Conservation (phyloP, 306 rosid genomes). For the Cucurbita moschata region DNA sequence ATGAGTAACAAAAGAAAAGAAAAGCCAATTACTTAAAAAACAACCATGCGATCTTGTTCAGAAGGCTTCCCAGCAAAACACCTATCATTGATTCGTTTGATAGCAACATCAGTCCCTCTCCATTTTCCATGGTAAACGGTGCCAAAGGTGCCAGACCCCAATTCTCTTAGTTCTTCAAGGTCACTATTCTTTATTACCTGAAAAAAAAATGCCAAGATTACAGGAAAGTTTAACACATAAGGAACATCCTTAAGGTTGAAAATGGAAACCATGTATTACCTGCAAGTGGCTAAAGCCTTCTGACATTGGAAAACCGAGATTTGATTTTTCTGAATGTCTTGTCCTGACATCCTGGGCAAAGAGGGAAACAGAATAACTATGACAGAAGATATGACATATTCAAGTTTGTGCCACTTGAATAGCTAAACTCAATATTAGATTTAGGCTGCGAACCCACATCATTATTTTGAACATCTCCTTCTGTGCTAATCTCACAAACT, state of each 20-base stretch:
- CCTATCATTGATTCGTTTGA: constrained; percentile 77
- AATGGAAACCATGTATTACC: constrained; percentile 24
- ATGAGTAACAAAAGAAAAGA: not conserved
- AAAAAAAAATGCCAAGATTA: not conserved
- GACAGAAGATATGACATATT: not conserved
- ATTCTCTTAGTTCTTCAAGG: constrained; percentile 72
- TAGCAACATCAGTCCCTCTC: constrained; percentile 94
- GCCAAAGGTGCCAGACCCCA: constrained; percentile 85
- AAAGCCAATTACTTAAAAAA: constrained; percentile 4
- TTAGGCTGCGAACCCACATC: constrained; percentile 12
- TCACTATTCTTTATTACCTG: constrained; percentile 72
- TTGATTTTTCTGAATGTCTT: constrained; percentile 34
- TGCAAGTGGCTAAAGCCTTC: constrained; percentile 61
- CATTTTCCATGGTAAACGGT: constrained; percentile 94
- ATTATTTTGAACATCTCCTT: constrained; percentile 18
- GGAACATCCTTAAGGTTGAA: not conserved
- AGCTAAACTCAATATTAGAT: constrained; percentile 30
- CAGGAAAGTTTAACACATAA: not conserved
- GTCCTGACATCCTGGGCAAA: constrained; percentile 39
- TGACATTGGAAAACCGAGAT: constrained; percentile 45
- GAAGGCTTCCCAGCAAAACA: constrained; percentile 89
- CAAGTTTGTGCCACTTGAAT: not conserved
- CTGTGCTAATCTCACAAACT: constrained; percentile 18
- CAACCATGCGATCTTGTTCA: constrained; percentile 86
- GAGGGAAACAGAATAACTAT: not conserved